Conservation (phyloP, 2,329 filamentous ascomycete genomes). For the Ambrosiella beaveri region DNA sequence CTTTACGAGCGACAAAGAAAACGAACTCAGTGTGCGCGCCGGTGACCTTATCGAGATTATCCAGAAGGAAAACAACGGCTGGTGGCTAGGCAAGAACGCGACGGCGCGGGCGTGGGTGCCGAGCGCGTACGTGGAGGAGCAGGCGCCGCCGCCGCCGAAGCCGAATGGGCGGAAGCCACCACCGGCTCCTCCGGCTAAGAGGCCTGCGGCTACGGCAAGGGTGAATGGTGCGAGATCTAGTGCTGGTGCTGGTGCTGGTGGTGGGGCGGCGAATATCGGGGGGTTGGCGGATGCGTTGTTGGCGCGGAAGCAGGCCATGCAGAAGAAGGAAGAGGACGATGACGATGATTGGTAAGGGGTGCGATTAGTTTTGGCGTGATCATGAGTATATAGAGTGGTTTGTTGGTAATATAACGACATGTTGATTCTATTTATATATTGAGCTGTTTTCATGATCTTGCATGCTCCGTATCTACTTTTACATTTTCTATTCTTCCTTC, state of each 20-base stretch:
- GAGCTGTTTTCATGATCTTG: no score
- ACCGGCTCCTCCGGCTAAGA: conserved; percentile 63
- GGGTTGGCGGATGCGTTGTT: conserved; percentile 65
- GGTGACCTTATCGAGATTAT: conserved; percentile 76
- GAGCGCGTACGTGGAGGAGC: conserved; percentile 83
- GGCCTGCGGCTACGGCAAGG: conserved; percentile 49
- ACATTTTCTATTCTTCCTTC: background rate
- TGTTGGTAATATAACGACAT: background rate
- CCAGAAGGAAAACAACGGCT: conserved; percentile 92
- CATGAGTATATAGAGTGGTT: background rate
- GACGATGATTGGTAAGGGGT: conserved; percentile 49
- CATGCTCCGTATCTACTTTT: background rate
- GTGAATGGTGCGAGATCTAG: conserved; percentile 58
- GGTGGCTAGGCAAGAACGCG: conserved; percentile 78
- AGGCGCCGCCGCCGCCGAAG: conserved; percentile 33
- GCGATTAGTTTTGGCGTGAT: background rate
- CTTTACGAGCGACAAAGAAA: conserved; percentile 67
- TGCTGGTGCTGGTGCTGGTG: conserved; percentile 44
- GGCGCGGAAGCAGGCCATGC: conserved; percentile 61
- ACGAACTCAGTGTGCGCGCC: conserved; percentile 64
- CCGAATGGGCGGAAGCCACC: conserved; percentile 48
- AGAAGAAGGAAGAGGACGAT: conserved; percentile 50
- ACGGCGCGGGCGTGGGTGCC: conserved; percentile 79
- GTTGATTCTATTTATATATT: background rate
- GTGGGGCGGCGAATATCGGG: conserved; percentile 45